Base-by-base conservation (phyloP, 2,329 filamentous ascomycete species). In the Didymellaceae sp. region DNA sequence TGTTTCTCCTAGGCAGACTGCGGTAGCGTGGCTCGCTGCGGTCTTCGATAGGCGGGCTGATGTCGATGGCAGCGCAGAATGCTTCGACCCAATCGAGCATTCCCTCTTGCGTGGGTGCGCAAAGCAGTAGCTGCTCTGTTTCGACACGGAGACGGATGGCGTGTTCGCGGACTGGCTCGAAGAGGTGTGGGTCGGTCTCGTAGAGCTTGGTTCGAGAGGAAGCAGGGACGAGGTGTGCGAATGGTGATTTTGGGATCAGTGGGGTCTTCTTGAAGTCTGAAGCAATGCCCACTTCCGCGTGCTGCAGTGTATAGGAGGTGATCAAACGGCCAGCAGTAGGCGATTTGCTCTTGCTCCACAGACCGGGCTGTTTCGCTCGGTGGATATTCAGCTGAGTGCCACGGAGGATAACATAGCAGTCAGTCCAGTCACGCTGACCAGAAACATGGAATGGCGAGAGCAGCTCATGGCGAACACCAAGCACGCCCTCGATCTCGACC, bases 231-330 rank as follows among this genome's bases (percentile, higher is more conserved):
- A 80, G 63, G 53, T 77, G 73, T 7, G 76, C 78, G 31, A 80
- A 70, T 5, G 75, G 68, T 9, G 73, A 76, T 47, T 75, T 75
- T 7, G 78, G 78, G 0, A 73, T 58, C 22, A 79, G 57, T 2
- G 73, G 51, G 0, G 66, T 68, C 81, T 90, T 89, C 62, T 82
- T 79, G 67, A 89, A 87, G 70, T 91, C 88, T 13, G 84, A 82
- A 8, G 89, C 88, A 54, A 91, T 82, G 9, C 88, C 88, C 17
- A 88, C 83, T 70, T 91, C 88, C 17, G 88, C 88, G 66, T 91
- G 86, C 57, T 90, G 82, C 38, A 91, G 77, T 43, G 85, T 88
- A 67, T 90, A 91, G n/a, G 80, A 82, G 67, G 79, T 83, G 56
- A 90, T 75, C 28, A 90, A 72, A 46, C 77, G 78, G 16, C 82